Evolutionary conservation across 257 asterid species (phyloP).

Genomic region (Hygrophila difformis): DNA sequence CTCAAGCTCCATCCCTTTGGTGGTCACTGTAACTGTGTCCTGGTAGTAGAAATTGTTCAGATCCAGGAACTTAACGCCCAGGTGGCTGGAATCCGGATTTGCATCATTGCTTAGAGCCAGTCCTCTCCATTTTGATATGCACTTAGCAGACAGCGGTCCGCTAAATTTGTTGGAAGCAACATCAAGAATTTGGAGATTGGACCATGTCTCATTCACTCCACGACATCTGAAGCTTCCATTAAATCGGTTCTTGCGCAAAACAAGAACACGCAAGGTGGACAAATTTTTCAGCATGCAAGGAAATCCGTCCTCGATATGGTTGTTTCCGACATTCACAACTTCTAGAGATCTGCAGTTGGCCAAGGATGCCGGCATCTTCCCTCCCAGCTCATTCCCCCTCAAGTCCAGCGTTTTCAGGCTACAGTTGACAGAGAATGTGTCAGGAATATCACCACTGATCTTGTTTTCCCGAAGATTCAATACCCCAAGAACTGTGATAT

Average conservation of each 20-base stretch:
- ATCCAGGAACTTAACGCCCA: constrained; percentile 15
- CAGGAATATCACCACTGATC: constrained; percentile 24
- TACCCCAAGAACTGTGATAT: constrained; percentile 16
- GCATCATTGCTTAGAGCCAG: constrained; percentile 25
- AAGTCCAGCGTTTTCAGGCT: constrained; percentile 31
- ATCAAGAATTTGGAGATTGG: constrained; percentile 56
- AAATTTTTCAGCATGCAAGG: constrained; percentile 29
- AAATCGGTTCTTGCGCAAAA: constrained; percentile 39
- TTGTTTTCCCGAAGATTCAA: constrained; percentile 31
- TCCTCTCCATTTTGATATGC: constrained; percentile 34
- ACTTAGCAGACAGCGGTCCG: constrained; percentile 25
- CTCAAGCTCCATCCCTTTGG: constrained; percentile 51
- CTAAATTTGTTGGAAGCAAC: constrained; percentile 44
- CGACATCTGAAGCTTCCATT: constrained; percentile 36
- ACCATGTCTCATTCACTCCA: constrained; percentile 30
- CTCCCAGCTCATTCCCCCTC: constrained; percentile 27
- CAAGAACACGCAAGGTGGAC: constrained; percentile 42
- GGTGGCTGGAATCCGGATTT: constrained; percentile 12
- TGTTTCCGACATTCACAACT: constrained; percentile 33
- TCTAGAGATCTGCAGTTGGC: constrained; percentile 31
- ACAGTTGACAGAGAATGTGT: constrained; percentile 20
- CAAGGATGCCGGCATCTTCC: constrained; percentile 31
- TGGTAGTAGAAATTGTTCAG: constrained; percentile 32
- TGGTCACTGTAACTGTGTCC: constrained; percentile 45
- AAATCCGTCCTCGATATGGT: constrained; percentile 23